phyloP scores from a whole-genome alignment of 2,329 filamentous ascomycete species.

The Arachnomyces sp. region DNA sequence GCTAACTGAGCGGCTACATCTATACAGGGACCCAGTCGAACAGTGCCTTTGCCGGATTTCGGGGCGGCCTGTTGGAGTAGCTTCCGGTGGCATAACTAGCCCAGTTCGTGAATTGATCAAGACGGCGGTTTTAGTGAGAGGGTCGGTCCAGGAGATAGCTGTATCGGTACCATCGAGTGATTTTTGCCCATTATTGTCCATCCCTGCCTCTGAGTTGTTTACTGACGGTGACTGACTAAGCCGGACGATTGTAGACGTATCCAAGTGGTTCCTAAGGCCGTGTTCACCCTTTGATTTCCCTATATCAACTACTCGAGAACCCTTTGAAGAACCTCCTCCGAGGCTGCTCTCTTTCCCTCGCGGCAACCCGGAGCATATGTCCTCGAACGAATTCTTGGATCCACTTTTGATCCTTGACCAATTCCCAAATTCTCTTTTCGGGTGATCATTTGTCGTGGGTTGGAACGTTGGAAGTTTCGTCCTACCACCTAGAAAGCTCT shows the following conservation, averaged over 20 bases:
- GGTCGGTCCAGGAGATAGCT: slow-evolving; percentile 50
- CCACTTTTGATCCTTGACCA: slow-evolving; percentile 37
- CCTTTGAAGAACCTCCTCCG: not conserved
- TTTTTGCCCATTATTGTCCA: slow-evolving; percentile 3
- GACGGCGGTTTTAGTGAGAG: slow-evolving; percentile 39
- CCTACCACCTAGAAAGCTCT: slow-evolving; percentile 18
- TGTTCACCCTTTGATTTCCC: not conserved
- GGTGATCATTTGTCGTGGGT: slow-evolving; percentile 8
- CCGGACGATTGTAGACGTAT: not conserved
- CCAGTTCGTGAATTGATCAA: slow-evolving; percentile 28
- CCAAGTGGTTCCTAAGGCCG: not conserved
- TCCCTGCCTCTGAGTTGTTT: slow-evolving; percentile 2
- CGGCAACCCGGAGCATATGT: slow-evolving; percentile 14
- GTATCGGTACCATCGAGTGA: slow-evolving; percentile 17
- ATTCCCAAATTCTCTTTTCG: slow-evolving; percentile 19
- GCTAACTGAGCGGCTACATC: slow-evolving; percentile 4
- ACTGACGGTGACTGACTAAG: slow-evolving; percentile 7
- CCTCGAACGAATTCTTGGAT: slow-evolving; percentile 14
- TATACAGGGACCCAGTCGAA: slow-evolving; percentile 13
- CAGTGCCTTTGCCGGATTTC: slow-evolving; percentile 9
- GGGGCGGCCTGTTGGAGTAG: slow-evolving; percentile 9
- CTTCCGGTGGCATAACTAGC: slow-evolving; percentile 18
- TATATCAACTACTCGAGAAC: not conserved
- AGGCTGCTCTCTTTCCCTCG: slow-evolving; percentile 4
- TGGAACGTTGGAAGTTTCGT: slow-evolving; percentile 25